Conservation (phyloP, 108 stramenopile species). For the Aurantiochytrium sp. region DNA sequence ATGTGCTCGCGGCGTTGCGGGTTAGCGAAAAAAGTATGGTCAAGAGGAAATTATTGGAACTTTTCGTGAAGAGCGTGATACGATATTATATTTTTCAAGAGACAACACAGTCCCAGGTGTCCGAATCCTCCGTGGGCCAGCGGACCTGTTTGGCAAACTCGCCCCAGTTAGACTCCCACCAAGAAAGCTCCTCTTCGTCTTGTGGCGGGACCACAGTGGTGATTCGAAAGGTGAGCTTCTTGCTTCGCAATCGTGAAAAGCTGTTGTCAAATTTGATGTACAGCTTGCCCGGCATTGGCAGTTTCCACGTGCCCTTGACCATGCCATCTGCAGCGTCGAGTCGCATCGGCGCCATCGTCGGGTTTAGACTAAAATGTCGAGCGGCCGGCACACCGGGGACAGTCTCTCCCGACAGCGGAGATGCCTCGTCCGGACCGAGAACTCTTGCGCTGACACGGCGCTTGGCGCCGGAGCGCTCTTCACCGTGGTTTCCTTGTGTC, state of each 20-base stretch:
- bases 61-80: too few species aligned
- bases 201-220: not conserved
- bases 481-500: not conserved
- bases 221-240: not conserved
- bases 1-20: too few species aligned
- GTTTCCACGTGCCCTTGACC: not conserved
- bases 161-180: conserved; percentile 1
- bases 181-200: not conserved
- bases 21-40: too few species aligned
- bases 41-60: too few species aligned
- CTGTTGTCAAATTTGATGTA: conserved; percentile 4
- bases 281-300: not conserved
- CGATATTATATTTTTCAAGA: not conserved
- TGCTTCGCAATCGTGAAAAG: not conserved
- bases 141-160: not conserved
- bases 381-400: not conserved
- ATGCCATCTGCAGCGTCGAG: not conserved
- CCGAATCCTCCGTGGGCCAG: not conserved
- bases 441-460: not conserved
- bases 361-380: not conserved
- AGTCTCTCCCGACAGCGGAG: not conserved
- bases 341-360: not conserved
- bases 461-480: too few species aligned
- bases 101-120: not conserved
- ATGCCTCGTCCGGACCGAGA: not conserved